Conservation (phyloP, 2,329 filamentous ascomycete species). For the Fusarium tupiense region DNA sequence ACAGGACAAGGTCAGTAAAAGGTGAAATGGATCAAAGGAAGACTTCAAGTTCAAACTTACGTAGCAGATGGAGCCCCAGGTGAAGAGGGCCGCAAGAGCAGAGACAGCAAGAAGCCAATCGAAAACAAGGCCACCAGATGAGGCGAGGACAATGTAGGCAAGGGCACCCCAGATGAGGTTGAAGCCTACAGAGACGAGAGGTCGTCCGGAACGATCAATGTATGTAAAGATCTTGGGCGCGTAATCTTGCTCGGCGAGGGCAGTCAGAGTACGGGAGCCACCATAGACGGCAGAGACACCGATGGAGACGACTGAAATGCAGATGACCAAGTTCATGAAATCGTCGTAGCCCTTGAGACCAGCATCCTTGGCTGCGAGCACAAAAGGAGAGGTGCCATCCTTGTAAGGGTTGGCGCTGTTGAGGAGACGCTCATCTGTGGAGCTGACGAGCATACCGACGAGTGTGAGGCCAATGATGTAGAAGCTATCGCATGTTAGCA, state of each 20-base stretch:
- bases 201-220: conserved; percentile 63
- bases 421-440: conserved; percentile 56
- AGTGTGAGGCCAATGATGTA: conserved; percentile 61
- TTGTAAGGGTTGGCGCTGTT: conserved; percentile 39
- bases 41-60: neutral
- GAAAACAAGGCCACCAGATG: conserved; percentile 63
- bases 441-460: conserved; percentile 57
- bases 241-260: conserved; percentile 65
- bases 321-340: conserved; percentile 65
- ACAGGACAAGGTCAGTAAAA: neutral
- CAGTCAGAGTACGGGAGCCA: conserved; percentile 64
- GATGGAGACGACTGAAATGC: conserved; percentile 64
- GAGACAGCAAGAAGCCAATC: conserved; percentile 73
- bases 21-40: no score
- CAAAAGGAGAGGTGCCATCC: conserved; percentile 59
- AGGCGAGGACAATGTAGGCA: conserved; percentile 57
- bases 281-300: conserved; percentile 65
- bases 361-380: conserved; percentile 59
- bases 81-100: conserved; percentile 70
- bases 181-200: conserved; percentile 56
- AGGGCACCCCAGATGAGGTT: conserved; percentile 59
- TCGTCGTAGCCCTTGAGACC: conserved; percentile 58
- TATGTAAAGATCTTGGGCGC: conserved; percentile 64
- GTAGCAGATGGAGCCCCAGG: conserved; percentile 72
- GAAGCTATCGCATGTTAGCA: conserved; percentile 44